phyloP scores from a whole-genome alignment of 176 grass and related monocot species.

The Elymus sibiricus region DNA sequence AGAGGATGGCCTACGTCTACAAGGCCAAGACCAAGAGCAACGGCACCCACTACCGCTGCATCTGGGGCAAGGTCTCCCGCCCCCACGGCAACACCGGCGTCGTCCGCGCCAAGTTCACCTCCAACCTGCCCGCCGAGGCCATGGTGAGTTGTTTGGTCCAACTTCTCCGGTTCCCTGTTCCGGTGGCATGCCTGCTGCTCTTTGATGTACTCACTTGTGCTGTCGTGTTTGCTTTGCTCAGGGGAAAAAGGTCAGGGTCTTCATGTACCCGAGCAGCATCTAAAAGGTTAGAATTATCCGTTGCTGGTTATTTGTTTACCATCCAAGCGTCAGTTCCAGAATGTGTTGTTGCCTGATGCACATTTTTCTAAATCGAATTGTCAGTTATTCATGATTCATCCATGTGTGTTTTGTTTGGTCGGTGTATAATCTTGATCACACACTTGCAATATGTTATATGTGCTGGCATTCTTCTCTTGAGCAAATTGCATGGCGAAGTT shows the following conservation, averaged over 20 bases:
- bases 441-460: neutral
- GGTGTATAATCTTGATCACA: no score
- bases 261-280: conserved; percentile 94
- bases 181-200: neutral
- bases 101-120: conserved; percentile 76
- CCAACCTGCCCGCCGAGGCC: conserved; percentile 65
- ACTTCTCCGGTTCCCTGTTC: neutral
- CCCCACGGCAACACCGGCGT: conserved; percentile 74
- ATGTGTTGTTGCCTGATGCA: neutral
- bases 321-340: neutral
- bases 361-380: neutral
- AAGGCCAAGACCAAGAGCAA: conserved; percentile 84
- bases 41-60: conserved; percentile 59
- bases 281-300: conserved; percentile 35
- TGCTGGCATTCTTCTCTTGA: neutral
- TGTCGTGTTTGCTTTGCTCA: conserved; percentile 10
- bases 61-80: conserved; percentile 79
- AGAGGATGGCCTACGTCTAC: conserved; percentile 83
- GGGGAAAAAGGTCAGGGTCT: conserved; percentile 78
- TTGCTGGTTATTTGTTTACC: neutral
- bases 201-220: neutral
- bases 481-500: neutral
- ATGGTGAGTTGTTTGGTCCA: conserved; percentile 32
- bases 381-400: neutral
- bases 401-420: neutral